phyloP scores from a whole-genome alignment of 192 early-diverging fungal genomes.

The Coemansia furcata region DNA sequence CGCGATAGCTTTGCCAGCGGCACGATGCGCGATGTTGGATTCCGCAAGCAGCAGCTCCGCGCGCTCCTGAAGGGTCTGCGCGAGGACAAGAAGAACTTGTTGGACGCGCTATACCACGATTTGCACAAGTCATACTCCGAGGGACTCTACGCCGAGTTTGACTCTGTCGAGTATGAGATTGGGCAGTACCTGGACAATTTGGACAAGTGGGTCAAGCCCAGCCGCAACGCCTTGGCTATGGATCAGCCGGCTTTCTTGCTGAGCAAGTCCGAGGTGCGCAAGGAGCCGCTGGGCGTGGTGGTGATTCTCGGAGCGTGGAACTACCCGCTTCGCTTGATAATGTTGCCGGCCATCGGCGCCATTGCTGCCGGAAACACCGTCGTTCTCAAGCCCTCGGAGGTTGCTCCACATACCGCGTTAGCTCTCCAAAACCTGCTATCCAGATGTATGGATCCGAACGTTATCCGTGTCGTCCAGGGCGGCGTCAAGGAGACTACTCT shows the following conservation, averaged over 20 bases:
- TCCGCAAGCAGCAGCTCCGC: slow-evolving; percentile 61
- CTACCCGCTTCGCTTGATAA: slow-evolving; percentile 62
- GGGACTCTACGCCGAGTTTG: slow-evolving; percentile 55
- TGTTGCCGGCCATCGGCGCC: slow-evolving; percentile 76
- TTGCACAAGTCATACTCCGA: slow-evolving; percentile 58
- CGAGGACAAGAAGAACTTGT: slow-evolving; percentile 57
- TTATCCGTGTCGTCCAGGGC: slow-evolving; percentile 73
- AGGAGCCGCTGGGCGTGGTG: slow-evolving; percentile 77
- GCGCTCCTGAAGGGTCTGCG: slow-evolving; percentile 59
- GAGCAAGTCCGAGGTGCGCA: slow-evolving; percentile 57
- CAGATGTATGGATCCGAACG: slow-evolving; percentile 69
- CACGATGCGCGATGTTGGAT: slow-evolving; percentile 12
- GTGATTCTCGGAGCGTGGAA: slow-evolving; percentile 73
- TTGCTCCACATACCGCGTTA: slow-evolving; percentile 62
- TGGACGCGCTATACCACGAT: slow-evolving; percentile 59
- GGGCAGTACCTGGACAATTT: slow-evolving; percentile 58
- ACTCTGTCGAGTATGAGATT: slow-evolving; percentile 56
- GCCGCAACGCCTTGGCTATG: slow-evolving; percentile 27
- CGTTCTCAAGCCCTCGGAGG: slow-evolving; percentile 85
- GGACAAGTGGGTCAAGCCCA: slow-evolving; percentile 57
- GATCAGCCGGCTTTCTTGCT: slow-evolving; percentile 45
- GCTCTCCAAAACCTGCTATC: slow-evolving; percentile 64
- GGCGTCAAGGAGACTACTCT: slow-evolving; percentile 68
- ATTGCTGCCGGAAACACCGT: slow-evolving; percentile 89
- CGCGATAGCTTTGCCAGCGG: slow-evolving; percentile 47